Evolutionary conservation across 2,329 filamentous ascomycete species (phyloP), one percentile per base, ranked within the genome.

Genomic region (Phymatotrichopsis omnivora): DNA sequence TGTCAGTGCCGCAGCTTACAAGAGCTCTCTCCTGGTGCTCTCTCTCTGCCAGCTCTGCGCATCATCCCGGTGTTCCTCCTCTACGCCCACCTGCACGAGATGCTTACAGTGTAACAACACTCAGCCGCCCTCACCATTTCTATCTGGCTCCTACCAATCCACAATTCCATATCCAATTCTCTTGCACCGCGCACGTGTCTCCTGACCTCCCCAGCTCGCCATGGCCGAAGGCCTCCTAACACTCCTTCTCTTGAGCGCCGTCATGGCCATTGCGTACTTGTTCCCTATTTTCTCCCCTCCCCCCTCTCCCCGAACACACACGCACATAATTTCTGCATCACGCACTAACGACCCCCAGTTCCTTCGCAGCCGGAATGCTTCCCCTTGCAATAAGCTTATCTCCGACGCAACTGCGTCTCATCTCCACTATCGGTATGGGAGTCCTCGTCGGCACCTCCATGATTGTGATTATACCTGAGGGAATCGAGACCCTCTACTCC

Each of bases 381-480:
- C 91, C 91, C 28, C 72, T 98, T 39, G 87, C 85, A 47, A 84
- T 98, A 70, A 76, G 80, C 46, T 74, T 98, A 20, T 89, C 87
- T 23, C 78, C 82, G 49, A 84, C 85, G 32, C 85, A 94, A 64
- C 69, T 96, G 46, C 81, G 89, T 60, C 69, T 94, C 38, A 83
- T 96, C 61, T 93, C 89, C 17, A 87, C 86, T 46, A 76, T 96
- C 62, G 91, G 91, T 42, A 85, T 94, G 64, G 91, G 91, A 33
- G 82, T 98, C 40, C 71, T 98, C 7, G 87, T 98, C 12, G 91
- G 91, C 27, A 96, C 91, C 22, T 89, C 89, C 1, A 73, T 98
- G 54, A 89, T 96, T 54, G 86, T 98, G 24, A 96, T 98, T 60
- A 94, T 98, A 59, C 91, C 91, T 1, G 91, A 98, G 64, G 91